Conservation (phyloP, 352 stramenopile genomes). For the Pythium brachiatum region DNA sequence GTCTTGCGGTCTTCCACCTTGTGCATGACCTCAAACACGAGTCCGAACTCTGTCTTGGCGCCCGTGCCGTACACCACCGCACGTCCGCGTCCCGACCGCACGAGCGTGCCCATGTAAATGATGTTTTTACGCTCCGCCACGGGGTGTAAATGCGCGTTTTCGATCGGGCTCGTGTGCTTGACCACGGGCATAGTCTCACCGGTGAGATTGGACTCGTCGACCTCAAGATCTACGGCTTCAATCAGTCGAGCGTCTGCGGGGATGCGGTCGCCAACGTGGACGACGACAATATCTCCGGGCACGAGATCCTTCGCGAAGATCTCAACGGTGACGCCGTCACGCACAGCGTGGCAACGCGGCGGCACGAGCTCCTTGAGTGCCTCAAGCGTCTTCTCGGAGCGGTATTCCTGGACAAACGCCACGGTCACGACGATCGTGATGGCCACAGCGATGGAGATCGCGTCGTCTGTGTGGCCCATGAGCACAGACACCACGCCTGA, state of each 20-base stretch:
- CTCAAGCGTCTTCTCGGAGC: conserved; percentile 84
- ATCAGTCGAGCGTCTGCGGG: conserved; percentile 90
- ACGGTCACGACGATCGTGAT: conserved; percentile 97
- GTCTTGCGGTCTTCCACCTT: conserved; percentile 93
- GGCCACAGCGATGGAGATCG: conserved; percentile 93
- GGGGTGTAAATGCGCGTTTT: conserved; percentile 62
- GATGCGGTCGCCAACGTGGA: conserved; percentile 92
- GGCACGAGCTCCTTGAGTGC: conserved; percentile 80
- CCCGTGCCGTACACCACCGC: conserved; percentile 95
- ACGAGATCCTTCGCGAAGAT: conserved; percentile 78
- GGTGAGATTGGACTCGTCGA: conserved; percentile 95
- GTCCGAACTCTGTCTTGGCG: conserved; percentile 94
- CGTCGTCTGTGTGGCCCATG: conserved; percentile 95
- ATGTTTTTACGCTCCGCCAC: conserved; percentile 89
- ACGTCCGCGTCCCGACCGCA: conserved; percentile 89
- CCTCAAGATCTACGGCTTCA: conserved; percentile 82
- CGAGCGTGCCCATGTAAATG: conserved; percentile 96
- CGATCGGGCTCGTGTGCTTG: conserved; percentile 63
- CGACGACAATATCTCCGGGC: conserved; percentile 84
- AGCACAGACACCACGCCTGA: conserved; percentile 89
- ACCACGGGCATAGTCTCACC: conserved; percentile 89
- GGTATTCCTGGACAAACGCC: conserved; percentile 92
- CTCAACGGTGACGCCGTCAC: conserved; percentile 52
- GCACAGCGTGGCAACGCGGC: conserved; percentile 62
- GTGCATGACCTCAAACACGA: conserved; percentile 93